Evolutionary conservation across 768 basidiomycete genomes (phyloP).

Genomic region (Leccinum subtestaceum): DNA sequence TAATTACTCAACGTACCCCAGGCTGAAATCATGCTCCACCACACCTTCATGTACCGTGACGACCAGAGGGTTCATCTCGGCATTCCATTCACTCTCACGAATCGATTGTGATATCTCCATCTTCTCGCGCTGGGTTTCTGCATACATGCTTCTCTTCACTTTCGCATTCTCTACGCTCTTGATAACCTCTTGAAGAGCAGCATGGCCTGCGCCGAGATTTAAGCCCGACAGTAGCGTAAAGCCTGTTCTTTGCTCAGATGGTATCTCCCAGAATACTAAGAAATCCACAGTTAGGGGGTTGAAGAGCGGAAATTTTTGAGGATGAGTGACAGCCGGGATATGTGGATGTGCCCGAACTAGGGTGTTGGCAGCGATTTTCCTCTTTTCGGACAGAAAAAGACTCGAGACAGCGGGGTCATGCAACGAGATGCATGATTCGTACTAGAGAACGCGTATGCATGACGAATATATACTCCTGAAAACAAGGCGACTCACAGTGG

Average conservation of each 20-base stretch:
- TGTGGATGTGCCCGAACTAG: conserved; percentile 47
- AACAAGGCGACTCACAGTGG: conserved; percentile 37
- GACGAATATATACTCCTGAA: neutral
- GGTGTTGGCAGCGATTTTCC: conserved; percentile 38
- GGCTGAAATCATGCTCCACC: conserved; percentile 61
- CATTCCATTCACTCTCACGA: conserved; percentile 69
- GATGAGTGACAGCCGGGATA: conserved; percentile 51
- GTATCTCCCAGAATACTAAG: conserved; percentile 73
- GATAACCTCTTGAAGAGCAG: conserved; percentile 58
- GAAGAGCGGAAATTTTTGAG: conserved; percentile 76
- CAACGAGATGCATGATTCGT: conserved; percentile 15
- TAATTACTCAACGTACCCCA: conserved; percentile 51
- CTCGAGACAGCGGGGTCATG: conserved; percentile 27
- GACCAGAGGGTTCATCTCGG: conserved; percentile 72
- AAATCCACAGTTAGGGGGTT: conserved; percentile 72
- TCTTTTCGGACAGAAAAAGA: conserved; percentile 53
- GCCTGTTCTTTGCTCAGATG: conserved; percentile 57
- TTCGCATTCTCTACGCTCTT: conserved; percentile 59
- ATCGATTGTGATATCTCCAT: conserved; percentile 65
- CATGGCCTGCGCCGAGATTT: conserved; percentile 67
- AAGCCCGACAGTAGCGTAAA: conserved; percentile 56
- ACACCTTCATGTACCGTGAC: conserved; percentile 47
- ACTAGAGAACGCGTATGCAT: conserved; percentile 8
- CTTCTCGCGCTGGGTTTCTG: conserved; percentile 80
- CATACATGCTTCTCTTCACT: conserved; percentile 82